A percentile compares a stretch with the other conserved stretches of the same genome.
phyloP scores from a whole-genome alignment of 768 basidiomycete species.

The Tulasnella sp. region DNA sequence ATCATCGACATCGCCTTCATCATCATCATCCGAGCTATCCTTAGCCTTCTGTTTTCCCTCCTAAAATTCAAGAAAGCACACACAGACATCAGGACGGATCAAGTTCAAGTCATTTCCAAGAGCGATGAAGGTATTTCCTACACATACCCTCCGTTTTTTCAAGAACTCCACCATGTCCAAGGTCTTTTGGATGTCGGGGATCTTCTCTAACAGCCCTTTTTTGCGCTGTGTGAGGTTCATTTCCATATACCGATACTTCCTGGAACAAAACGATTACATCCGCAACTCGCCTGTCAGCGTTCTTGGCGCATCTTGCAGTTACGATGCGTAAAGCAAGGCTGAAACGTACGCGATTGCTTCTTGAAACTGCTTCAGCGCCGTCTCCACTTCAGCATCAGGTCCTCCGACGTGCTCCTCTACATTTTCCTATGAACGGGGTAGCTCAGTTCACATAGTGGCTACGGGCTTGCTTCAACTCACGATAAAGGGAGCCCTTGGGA shows the following conservation, averaged over 20 bases:
- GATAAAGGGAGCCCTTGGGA: slow-evolving; percentile 91
- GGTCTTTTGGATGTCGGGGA: slow-evolving; percentile 91
- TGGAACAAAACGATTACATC: slow-evolving; percentile 27
- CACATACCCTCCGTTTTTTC: slow-evolving; percentile 55
- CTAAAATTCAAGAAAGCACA: slow-evolving; percentile 28
- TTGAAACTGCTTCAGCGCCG: slow-evolving; percentile 68
- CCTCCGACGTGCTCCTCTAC: slow-evolving; percentile 81
- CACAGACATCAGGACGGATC: not conserved
- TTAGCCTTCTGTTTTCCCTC: slow-evolving; percentile 45
- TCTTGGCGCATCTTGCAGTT: not conserved
- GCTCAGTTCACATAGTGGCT: not conserved
- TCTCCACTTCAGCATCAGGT: slow-evolving; percentile 66
- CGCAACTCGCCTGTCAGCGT: not conserved
- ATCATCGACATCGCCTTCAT: slow-evolving; percentile 33
- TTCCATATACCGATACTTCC: slow-evolving; percentile 99
- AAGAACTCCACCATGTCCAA: slow-evolving; percentile 80
- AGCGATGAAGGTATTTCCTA: not conserved
- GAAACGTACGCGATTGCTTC: slow-evolving; percentile 82
- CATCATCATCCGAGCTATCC: slow-evolving; percentile 36
- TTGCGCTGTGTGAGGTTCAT: slow-evolving; percentile 67
- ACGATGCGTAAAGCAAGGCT: no score
- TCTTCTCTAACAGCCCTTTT: slow-evolving; percentile 79
- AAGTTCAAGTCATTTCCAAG: not conserved
- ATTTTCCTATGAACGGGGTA: slow-evolving; percentile 47
- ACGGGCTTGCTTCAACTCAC: slow-evolving; percentile 38